These are phyloP conservation scores for Phytophthora podocarpi DNA, from an alignment of 352 stramenopile genomes.

Conservation along the genomic window DNA sequence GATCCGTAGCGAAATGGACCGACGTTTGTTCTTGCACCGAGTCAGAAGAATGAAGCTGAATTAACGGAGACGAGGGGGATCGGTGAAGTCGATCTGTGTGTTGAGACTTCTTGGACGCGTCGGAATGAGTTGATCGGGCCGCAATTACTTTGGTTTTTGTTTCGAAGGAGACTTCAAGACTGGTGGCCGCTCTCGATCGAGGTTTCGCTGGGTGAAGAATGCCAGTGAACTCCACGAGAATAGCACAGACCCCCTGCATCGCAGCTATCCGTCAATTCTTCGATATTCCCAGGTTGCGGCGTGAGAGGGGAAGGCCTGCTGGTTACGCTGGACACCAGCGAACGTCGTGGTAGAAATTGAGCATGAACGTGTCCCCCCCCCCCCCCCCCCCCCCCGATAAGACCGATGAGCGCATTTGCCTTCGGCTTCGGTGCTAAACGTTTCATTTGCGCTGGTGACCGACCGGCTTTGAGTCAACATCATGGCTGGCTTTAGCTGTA, in stretches of 20 bases:
- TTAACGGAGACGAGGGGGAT: neutral
- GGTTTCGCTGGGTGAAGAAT: neutral
- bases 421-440: too few relatives aligned
- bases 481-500: neutral
- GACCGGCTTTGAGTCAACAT: neutral
- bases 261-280: neutral
- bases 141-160: neutral
- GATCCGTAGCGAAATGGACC: neutral
- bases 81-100: neutral
- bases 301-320: slow-evolving; percentile 12
- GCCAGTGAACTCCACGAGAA: neutral
- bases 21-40: too few relatives aligned
- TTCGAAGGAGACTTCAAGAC: neutral
- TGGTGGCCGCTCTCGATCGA: neutral
- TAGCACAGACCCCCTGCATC: neutral
- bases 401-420: too few relatives aligned
- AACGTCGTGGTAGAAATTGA: slow-evolving; percentile 11
- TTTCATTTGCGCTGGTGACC: too few relatives aligned
- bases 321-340: slow-evolving; percentile 8
- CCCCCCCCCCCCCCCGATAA: neutral
- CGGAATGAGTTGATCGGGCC: neutral
- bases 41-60: too few relatives aligned
- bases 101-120: neutral
- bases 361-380: too few relatives aligned
- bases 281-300: neutral